Evolutionary conservation across 2,329 filamentous ascomycete genomes (phyloP), one percentile per base, ranked within the genome.

Genomic region (Alternaria triticina): DNA sequence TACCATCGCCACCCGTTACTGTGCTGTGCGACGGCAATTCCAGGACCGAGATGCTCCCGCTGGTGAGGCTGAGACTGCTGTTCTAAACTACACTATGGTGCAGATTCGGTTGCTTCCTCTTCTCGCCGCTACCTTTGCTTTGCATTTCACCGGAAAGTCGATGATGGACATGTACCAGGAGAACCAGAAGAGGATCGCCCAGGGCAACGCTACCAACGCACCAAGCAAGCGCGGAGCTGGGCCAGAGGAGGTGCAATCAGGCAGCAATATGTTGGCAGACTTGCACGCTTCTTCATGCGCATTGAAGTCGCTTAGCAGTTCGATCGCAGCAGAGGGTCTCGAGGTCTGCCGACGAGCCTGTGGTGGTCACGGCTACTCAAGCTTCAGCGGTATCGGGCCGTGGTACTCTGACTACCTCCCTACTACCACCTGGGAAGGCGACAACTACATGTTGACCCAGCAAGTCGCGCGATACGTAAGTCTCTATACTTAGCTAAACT

Each of bases 391-490:
- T n/a, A 92, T 94, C 69, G 91, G 90, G 2, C 82, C 86, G 17
- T 91, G 88, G 86, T 94, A 93, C 72, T 85, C 90, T 27, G 91
- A 94, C 77, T 93, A 93, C 75, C 84, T 93, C 1, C 90, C 91
- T 15, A 91, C 87, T 0, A 81, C 84, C 5, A 92, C 90, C 10
- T 92, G 89, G 89, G 91, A 93, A 77, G 91, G 91, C 47, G 91
- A 93, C 82, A 93, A 92, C 83, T 93, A 91, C 82, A 93, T 94
- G 91, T 83, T 94, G 62, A 92, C 90, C 10, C 91, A 94, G 78
- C 91, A 94, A 81, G 91, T 93, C 3, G 89, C 90, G 3, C 87
- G 90, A 61, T 93, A 93, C 73, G 83, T 86, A 80, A 78, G 83
- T 80, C 13, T 49, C 15, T 40, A 20, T 44, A 13, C 6, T 13